Evolutionary conservation across 352 stramenopile genomes (phyloP), one percentile per base, ranked within the genome.

Genomic region (Globisporangium paddicum): DNA sequence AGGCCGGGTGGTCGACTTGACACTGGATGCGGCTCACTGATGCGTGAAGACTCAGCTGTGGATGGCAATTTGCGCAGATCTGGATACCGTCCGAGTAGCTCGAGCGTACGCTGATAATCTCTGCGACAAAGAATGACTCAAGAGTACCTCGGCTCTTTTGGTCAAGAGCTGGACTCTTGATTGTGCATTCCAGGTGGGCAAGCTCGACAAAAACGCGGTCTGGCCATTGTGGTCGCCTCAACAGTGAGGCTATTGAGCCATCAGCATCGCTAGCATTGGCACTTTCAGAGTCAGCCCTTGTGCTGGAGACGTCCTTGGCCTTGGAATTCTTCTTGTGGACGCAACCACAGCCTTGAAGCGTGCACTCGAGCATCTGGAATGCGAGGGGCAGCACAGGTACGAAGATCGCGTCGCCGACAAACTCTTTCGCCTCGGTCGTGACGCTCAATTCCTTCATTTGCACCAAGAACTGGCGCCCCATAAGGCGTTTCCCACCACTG

Each of bases 341-440:
- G 35, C 79, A 89, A 2, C 64, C 71, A 41, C 79, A 89, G 57
- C 78, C 73, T 49, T 80, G 70, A 19, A 89, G 67, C 35, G 72
- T 75, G 28, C 79, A 89, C 55, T 89, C 77, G 11, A 87, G 79
- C 73, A 89, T 87, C 47, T 89, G 79, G 48, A 87, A 87, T 13
- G 77, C 77, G 0, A 89, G 55, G 0, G 79, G 79, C 21, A 89
- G 62, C 41, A 79, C 72, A 23, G 79, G 77, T 11, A 87, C 79
- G 54, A 89, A 89, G 18, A 87, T 73, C 13, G 75, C 60, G 53
- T 80, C 77, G 38, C 77, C 77, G 0, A 73, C 58, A 44, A 89
- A 89, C 63, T 89, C 77, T 32, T 74, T 81, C 18, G 74, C 75
- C 65, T 89, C 79, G 13, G 79, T 89, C n/a, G 77, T 84, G 10